A percentile compares a stretch with the other conserved stretches of the same genome.
Evolutionary conservation across 2,329 filamentous ascomycete species (phyloP).

Genomic region (Phyllosticta citriasiana): DNA sequence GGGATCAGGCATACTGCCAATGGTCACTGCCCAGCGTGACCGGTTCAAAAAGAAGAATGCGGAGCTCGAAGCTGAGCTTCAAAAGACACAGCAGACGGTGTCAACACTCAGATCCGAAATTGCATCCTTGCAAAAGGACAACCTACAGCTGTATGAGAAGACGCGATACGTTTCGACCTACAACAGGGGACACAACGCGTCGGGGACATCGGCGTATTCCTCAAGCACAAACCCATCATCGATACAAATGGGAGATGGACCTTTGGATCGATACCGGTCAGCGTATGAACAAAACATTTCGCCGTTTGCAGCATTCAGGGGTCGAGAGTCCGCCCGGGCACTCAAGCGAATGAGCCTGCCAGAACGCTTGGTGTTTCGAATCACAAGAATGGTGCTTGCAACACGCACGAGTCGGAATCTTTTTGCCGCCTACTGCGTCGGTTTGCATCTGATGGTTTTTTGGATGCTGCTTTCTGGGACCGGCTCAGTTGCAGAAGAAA

Average conservation of each 20-base stretch:
- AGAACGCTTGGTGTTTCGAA: slow-evolving; percentile 79
- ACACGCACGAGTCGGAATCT: slow-evolving; percentile 85
- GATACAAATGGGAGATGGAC: slow-evolving; percentile 50
- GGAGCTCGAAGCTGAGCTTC: slow-evolving; percentile 82
- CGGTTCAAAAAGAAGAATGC: slow-evolving; percentile 94
- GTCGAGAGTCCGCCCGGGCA: slow-evolving; percentile 82
- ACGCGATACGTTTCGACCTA: slow-evolving; percentile 93
- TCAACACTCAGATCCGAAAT: slow-evolving; percentile 85
- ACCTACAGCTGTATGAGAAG: slow-evolving; percentile 93
- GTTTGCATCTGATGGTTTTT: slow-evolving; percentile 80
- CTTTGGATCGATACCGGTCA: slow-evolving; percentile 74
- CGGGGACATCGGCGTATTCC: slow-evolving; percentile 44
- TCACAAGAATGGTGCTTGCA: slow-evolving; percentile 83
- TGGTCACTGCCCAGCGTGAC: slow-evolving; percentile 96
- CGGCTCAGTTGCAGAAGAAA: slow-evolving; percentile 53
- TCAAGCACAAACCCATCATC: slow-evolving; percentile 68
- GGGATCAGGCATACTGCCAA: slow-evolving; percentile 83
- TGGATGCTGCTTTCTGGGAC: slow-evolving; percentile 78
- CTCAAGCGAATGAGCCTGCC: slow-evolving; percentile 89
- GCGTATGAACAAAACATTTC: slow-evolving; percentile 94
- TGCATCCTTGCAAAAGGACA: slow-evolving; percentile 87
- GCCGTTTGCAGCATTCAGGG: slow-evolving; percentile 89
- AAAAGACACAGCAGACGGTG: slow-evolving; percentile 70
- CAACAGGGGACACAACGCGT: slow-evolving; percentile 58
- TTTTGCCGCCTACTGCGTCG: slow-evolving; percentile 86